phyloP scores from a whole-genome alignment of 495 filamentous ascomycete species.

The Lasiosphaeria ovina region DNA sequence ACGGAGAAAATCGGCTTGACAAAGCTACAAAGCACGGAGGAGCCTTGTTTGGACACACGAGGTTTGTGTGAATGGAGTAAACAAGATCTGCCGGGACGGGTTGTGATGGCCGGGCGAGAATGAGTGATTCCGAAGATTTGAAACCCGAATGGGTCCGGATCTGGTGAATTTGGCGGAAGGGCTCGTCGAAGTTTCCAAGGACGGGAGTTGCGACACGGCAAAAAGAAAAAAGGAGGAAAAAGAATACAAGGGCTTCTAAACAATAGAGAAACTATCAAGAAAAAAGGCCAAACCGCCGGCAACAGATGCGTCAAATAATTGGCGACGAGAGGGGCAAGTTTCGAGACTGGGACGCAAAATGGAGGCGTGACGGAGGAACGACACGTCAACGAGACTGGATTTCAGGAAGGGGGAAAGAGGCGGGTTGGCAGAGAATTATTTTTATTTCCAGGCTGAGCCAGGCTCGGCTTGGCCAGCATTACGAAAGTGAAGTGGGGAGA shows the following conservation, averaged over 20 bases:
- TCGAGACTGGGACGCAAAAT: slow-evolving; percentile 10
- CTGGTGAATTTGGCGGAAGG: no score
- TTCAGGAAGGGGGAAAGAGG: slow-evolving; percentile 12
- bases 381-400: slow-evolving; percentile 10
- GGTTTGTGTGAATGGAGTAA: no score
- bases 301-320: slow-evolving; percentile 1
- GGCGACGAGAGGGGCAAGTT: neutral
- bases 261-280: neutral
- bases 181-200: no score
- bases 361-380: slow-evolving; percentile 6
- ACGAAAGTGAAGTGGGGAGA: slow-evolving; percentile 22
- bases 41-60: no score
- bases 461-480: slow-evolving; percentile 17
- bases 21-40: no score
- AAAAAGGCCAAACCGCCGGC: neutral
- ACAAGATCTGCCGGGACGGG: no score
- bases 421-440: slow-evolving; percentile 35
- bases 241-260: neutral
- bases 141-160: no score
- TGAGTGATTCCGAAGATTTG: no score
- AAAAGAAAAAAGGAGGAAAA: slow-evolving; percentile 1
- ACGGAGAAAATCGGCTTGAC: neutral
- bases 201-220: neutral
- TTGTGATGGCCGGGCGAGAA: no score
- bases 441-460: slow-evolving; percentile 29